Evolutionary conservation across 2,329 filamentous ascomycete species (phyloP).

Genomic region (Scytalidium sp.): DNA sequence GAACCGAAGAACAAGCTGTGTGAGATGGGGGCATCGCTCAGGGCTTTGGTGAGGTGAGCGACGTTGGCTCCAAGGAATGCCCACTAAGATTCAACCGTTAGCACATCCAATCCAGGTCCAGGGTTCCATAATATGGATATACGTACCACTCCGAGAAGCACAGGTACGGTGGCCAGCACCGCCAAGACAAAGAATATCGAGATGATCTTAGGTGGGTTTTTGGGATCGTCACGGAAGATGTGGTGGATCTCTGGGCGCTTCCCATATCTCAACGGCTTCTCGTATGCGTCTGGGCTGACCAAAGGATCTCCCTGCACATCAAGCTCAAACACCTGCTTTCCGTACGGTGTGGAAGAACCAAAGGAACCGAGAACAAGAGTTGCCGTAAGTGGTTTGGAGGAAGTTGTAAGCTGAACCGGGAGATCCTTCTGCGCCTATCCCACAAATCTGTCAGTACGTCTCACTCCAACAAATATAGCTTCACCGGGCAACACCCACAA

Average conservation of each 20-base stretch:
- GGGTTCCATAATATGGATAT: slow-evolving; percentile 8
- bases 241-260: slow-evolving; percentile 85
- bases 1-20: slow-evolving; percentile 86
- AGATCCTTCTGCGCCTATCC: slow-evolving; percentile 82
- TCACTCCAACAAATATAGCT: neutral
- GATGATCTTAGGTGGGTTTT: slow-evolving; percentile 76
- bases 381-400: slow-evolving; percentile 68
- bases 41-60: slow-evolving; percentile 71
- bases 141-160: slow-evolving; percentile 68
- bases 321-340: slow-evolving; percentile 71
- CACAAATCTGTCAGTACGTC: slow-evolving; percentile 15
- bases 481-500: slow-evolving; percentile 57
- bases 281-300: slow-evolving; percentile 55
- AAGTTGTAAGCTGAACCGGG: slow-evolving; percentile 73
- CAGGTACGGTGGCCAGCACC: slow-evolving; percentile 70
- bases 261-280: slow-evolving; percentile 76
- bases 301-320: slow-evolving; percentile 62
- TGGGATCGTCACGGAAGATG: slow-evolving; percentile 77
- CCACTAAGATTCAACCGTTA: slow-evolving; percentile 57
- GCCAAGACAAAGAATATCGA: slow-evolving; percentile 74
- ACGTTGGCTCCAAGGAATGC: slow-evolving; percentile 77
- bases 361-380: slow-evolving; percentile 84
- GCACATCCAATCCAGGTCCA: neutral
- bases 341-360: slow-evolving; percentile 66
- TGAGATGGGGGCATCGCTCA: slow-evolving; percentile 73